Conservation (phyloP, 768 basidiomycete genomes). For the Kwoniella dejecticola region DNA sequence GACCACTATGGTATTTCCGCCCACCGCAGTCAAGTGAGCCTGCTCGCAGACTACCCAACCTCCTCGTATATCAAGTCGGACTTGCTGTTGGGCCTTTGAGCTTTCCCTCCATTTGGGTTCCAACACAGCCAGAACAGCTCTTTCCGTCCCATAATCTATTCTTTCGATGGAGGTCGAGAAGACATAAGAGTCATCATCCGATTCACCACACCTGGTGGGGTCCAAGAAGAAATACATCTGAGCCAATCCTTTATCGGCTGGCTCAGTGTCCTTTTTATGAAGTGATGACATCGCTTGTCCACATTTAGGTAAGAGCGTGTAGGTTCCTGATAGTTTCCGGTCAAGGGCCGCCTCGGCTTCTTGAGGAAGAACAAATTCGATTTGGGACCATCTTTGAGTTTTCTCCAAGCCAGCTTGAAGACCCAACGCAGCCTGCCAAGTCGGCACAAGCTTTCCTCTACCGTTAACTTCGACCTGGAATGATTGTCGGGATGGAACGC, state of each 20-base stretch:
- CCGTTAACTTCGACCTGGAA: slow-evolving; percentile 65
- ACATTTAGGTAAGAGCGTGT: slow-evolving; percentile 77
- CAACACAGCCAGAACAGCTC: slow-evolving; percentile 74
- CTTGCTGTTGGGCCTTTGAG: slow-evolving; percentile 58
- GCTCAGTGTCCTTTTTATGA: slow-evolving; percentile 64
- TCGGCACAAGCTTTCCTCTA: slow-evolving; percentile 68
- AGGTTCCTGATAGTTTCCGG: slow-evolving; percentile 77
- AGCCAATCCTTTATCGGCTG: slow-evolving; percentile 62
- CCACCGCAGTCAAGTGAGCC: slow-evolving; percentile 61
- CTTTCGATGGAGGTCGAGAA: slow-evolving; percentile 78
- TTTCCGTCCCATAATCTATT: slow-evolving; percentile 76
- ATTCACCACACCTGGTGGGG: slow-evolving; percentile 74
- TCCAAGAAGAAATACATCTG: slow-evolving; percentile 75
- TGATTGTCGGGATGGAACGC: slow-evolving; percentile 65
- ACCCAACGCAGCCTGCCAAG: slow-evolving; percentile 83
- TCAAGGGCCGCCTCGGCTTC: slow-evolving; percentile 62
- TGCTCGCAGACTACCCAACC: slow-evolving; percentile 64
- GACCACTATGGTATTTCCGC: slow-evolving; percentile 33
- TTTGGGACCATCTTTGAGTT: slow-evolving; percentile 66
- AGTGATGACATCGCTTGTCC: slow-evolving; percentile 84
- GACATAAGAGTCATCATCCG: slow-evolving; percentile 76
- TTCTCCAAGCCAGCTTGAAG: slow-evolving; percentile 69
- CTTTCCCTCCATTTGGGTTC: slow-evolving; percentile 76
- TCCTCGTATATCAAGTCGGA: slow-evolving; percentile 65
- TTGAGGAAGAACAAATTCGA: slow-evolving; percentile 66